These are phyloP conservation scores for Mrakia blollopis DNA, from an alignment of 768 basidiomycete species.

Conservation along the genomic window DNA sequence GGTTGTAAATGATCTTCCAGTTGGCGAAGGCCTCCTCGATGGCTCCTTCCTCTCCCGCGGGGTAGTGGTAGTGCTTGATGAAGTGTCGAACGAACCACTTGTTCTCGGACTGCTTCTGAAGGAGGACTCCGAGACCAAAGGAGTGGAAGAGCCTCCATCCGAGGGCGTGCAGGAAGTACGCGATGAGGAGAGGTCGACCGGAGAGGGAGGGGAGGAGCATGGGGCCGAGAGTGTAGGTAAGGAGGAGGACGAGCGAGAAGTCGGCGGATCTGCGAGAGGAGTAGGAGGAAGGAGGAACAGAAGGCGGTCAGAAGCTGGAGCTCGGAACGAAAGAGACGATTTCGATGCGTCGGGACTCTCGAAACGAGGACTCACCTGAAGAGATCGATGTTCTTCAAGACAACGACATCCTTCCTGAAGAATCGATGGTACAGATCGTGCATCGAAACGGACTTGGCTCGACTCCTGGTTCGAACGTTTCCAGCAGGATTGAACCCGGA, in stretches of 20 bases:
- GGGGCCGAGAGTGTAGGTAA: conserved; percentile 59
- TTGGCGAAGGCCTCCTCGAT: conserved; percentile 90
- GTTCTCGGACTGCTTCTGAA: conserved; percentile 74
- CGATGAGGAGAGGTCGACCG: conserved; percentile 51
- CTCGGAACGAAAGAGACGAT: conserved; percentile 5
- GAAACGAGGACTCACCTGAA: conserved; percentile 60
- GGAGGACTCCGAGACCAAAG: conserved; percentile 74
- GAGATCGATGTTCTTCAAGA: conserved; percentile 74
- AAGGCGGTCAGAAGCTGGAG: conserved; percentile 15
- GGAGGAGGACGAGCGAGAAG: conserved; percentile 67
- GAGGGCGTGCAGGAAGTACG: conserved; percentile 74
- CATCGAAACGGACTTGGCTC: conserved; percentile 54
- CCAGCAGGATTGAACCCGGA: conserved; percentile 10
- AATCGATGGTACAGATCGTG: conserved; percentile 77
- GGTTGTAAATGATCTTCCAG: conserved; percentile 89
- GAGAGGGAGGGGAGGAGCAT: conserved; percentile 60
- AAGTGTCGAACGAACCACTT: conserved; percentile 93
- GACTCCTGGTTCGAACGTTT: conserved; percentile 23
- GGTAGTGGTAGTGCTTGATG: conserved; percentile 87
- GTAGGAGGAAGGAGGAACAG: background rate
- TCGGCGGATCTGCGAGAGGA: conserved; percentile 65
- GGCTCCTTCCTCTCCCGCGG: conserved; percentile 59
- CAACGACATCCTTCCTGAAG: conserved; percentile 79
- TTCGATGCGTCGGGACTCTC: background rate
- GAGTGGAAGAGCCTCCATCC: conserved; percentile 83